Percentiles rank a stretch among this genome's conserved stretches.
Evolutionary conservation across 2,329 filamentous ascomycete species (phyloP).

Genomic region (Arthrobotrys megalospora): DNA sequence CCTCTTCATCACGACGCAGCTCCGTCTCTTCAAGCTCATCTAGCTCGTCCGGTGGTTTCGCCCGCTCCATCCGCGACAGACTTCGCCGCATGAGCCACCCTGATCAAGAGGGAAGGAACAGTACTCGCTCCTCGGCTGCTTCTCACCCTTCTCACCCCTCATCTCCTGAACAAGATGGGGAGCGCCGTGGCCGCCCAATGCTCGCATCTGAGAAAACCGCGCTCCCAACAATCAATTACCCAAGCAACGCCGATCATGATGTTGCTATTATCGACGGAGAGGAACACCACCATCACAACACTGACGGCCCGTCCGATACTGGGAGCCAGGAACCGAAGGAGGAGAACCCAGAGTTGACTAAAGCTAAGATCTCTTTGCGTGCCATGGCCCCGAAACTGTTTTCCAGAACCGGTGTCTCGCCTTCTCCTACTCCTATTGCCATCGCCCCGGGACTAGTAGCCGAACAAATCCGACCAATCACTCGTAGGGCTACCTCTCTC

Average conservation of each 20-base stretch:
- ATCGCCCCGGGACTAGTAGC: constrained; percentile 74
- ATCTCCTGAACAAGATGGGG: constrained; percentile 25
- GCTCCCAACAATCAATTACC: background rate
- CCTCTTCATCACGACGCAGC: constrained; percentile 65
- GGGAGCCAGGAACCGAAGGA: constrained; percentile 15
- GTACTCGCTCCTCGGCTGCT: constrained; percentile 46
- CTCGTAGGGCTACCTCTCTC: constrained; percentile 79
- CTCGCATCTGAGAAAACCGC: constrained; percentile 43
- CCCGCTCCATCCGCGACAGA: constrained; percentile 58
- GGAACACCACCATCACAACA: constrained; percentile 17
- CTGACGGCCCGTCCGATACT: constrained; percentile 35
- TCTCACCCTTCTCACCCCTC: constrained; percentile 42
- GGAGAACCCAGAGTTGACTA: constrained; percentile 40
- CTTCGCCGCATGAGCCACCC: constrained; percentile 57
- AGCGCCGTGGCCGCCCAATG: constrained; percentile 49
- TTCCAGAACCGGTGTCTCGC: constrained; percentile 57
- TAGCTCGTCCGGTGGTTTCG: constrained; percentile 64
- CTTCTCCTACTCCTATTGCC: constrained; percentile 67
- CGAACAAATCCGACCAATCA: constrained; percentile 67
- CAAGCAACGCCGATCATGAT: constrained; percentile 14
- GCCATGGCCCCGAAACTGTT: constrained; percentile 57
- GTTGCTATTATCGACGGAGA: constrained; percentile 46
- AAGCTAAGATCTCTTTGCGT: constrained; percentile 42
- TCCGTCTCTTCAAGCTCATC: constrained; percentile 74
- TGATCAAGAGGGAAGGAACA: constrained; percentile 50